These are phyloP conservation scores for Hypoxylon sp. DNA, from an alignment of 2,329 filamentous ascomycete genomes.

Conservation along the genomic window DNA sequence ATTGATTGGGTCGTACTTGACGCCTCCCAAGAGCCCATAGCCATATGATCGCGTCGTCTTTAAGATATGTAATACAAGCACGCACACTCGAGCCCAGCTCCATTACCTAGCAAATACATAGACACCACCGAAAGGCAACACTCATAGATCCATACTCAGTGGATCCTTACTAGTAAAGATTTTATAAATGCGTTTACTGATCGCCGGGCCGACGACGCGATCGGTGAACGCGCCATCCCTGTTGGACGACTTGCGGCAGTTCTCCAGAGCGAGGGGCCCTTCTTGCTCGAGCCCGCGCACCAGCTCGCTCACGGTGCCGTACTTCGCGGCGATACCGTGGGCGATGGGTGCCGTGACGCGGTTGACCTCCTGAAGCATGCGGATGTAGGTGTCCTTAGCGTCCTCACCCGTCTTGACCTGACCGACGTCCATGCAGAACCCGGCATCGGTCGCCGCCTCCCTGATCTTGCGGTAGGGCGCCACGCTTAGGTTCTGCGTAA, in stretches of 20 bases:
- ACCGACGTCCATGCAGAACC: constrained; percentile 83
- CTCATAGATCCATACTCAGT: constrained; percentile 65
- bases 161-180: constrained; percentile 70
- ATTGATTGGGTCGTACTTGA: not conserved
- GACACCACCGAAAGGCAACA: not conserved
- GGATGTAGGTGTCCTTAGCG: constrained; percentile 73
- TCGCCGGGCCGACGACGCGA: constrained; percentile 65
- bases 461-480: constrained; percentile 74
- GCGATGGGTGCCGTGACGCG: constrained; percentile 79
- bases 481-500: constrained; percentile 83
- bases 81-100: not conserved
- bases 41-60: not conserved
- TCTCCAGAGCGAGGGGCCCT: constrained; percentile 72
- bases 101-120: not conserved
- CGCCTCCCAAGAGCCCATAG: not conserved
- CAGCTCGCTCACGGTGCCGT: constrained; percentile 67
- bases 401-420: constrained; percentile 79
- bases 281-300: constrained; percentile 67
- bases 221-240: constrained; percentile 68
- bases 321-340: constrained; percentile 73
- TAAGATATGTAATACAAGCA: not conserved
- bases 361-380: constrained; percentile 80
- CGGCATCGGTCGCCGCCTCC: constrained; percentile 64
- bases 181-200: constrained; percentile 69
- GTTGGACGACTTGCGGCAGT: constrained; percentile 68